phyloP scores from a whole-genome alignment of 2,329 filamentous ascomycete species.

The Xylaria sp. region DNA sequence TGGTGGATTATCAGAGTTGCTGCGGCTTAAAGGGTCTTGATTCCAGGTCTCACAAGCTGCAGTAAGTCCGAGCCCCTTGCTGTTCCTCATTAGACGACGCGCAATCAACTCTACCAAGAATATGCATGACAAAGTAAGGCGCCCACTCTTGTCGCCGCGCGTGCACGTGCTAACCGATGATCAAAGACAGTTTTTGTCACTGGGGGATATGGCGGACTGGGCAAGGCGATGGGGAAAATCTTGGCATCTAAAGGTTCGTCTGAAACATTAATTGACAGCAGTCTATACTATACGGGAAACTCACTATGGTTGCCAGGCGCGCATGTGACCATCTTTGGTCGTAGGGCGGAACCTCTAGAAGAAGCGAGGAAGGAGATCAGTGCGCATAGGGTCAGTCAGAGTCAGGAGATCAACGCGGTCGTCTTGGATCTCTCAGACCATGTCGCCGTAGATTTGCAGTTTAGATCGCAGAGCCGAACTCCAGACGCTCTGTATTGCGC shows the following conservation, averaged over 20 bases:
- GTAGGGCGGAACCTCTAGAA: neutral
- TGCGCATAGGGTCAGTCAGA: neutral
- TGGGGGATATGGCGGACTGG: neutral
- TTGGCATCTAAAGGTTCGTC: neutral
- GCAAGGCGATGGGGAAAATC: neutral
- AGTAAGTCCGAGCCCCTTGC: too few species aligned
- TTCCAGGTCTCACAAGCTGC: too few species aligned
- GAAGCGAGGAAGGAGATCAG: neutral
- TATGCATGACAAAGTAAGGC: too few species aligned
- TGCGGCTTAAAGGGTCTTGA: too few species aligned
- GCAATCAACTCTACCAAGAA: too few species aligned
- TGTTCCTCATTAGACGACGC: too few species aligned
- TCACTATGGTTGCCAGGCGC: neutral
- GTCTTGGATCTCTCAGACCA: neutral
- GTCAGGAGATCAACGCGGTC: neutral
- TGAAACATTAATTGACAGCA: too few species aligned
- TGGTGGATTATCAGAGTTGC: too few species aligned
- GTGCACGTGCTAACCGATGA: neutral
- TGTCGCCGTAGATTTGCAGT: neutral
- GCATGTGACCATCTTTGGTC: neutral
- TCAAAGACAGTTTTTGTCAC: neutral
- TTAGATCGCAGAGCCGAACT: slow-evolving; percentile 25
- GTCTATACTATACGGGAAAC: too few species aligned
- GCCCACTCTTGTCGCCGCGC: neutral
- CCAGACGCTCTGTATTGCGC: slow-evolving; percentile 37